Evolutionary conservation across 768 basidiomycete genomes (phyloP), one percentile per base, ranked within the genome.

Genomic region (Baorangia bicolor): DNA sequence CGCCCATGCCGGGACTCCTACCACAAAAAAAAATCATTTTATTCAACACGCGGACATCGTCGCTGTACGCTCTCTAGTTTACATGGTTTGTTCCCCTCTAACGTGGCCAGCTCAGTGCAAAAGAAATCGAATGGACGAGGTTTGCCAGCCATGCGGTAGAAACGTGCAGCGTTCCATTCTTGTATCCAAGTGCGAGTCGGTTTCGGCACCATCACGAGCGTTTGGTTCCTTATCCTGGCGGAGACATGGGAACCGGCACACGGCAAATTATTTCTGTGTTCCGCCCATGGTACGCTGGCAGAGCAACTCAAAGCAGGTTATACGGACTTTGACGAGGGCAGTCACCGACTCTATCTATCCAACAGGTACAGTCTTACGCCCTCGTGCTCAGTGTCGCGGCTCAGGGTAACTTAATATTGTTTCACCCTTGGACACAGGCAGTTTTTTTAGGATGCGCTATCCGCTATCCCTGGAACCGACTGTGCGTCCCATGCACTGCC

Each of bases 91-190:
- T n/a, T 1, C 3, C 4, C 1, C 27, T 40, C 35, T 25, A 27
- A 44, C 27, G 7, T 13, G 35, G 34, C 33, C 47, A 34, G 31
- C 37, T n/a, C 16, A 2, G 39, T 9, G 3, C 6, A 42, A 47
- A 50, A 49, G 21, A 62, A 46, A 30, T 31, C 21, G 16, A 28
- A 21, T 1, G 3, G 21, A 31, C 9, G 39, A 30, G 21, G 53
- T 30, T 48, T 35, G 16, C 38, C 5, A n/a, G 41, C 44, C 51
- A 61, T 51, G 62, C 49, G 51, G 62, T 30, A 28, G 20, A 34
- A 61, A 52, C 62, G 63, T 53, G 34, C 18, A 21, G 7, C n/a
- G 13, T 3, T 11, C 3, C 40, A 40, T 35, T 35, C 7, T 35
- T 34, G 34, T 34, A 14, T 34, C 37, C 21, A 41, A 14, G 14